Conservation (phyloP, 169 alveolate species). For the Babesia ovata region DNA sequence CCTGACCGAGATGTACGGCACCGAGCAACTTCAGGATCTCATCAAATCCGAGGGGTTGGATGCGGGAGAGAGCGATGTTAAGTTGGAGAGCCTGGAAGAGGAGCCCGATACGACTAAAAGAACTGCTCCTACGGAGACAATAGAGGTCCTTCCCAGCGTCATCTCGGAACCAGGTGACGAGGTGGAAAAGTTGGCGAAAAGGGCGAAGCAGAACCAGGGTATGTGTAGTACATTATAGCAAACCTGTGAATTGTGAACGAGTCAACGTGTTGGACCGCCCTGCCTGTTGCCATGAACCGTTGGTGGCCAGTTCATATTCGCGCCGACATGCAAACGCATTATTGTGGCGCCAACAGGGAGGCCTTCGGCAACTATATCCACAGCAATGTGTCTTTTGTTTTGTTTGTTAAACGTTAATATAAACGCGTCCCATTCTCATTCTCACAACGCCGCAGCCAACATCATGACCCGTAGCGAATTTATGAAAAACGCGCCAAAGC, state of each 20-base stretch:
- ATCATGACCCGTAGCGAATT: constrained; percentile 72
- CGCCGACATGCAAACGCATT: too few relatives aligned
- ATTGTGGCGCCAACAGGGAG: too few relatives aligned
- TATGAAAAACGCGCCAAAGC: constrained; percentile 61
- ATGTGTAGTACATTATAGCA: neutral
- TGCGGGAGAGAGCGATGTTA: neutral
- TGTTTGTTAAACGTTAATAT: too few relatives aligned
- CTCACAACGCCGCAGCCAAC: constrained; percentile 45
- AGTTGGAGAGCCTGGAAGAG: neutral
- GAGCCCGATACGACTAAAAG: neutral
- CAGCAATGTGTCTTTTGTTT: too few relatives aligned
- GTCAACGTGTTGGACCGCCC: too few relatives aligned
- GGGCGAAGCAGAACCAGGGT: constrained; percentile 11
- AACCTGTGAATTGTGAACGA: too few relatives aligned
- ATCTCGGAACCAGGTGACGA: constrained; percentile 6
- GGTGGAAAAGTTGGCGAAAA: neutral
- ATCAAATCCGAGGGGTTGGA: neutral
- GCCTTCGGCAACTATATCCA: too few relatives aligned
- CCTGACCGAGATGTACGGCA: constrained; percentile 24
- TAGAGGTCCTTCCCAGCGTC: neutral
- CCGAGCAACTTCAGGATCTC: neutral
- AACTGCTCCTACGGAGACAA: neutral
- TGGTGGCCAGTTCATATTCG: too few relatives aligned
- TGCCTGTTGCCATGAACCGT: too few relatives aligned
- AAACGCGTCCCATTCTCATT: neutral